Conservation (phyloP, 192 early-diverging fungal species). For the Coemansia sp. region DNA sequence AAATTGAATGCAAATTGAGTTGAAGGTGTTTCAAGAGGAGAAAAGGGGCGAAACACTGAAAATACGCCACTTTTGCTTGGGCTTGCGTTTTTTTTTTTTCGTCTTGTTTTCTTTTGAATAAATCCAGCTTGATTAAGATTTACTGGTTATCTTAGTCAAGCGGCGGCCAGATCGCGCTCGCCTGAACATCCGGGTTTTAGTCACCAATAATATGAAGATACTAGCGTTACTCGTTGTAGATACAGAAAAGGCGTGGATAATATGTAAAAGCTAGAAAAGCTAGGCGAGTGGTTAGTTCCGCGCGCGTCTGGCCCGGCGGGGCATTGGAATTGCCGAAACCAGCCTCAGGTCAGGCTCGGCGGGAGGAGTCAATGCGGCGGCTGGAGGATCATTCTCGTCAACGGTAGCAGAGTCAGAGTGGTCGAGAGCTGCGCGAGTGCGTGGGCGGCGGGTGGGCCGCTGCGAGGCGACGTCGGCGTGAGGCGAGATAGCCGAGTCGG, state of each 20-base stretch:
- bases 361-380: not conserved
- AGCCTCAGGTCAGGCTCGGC: not conserved
- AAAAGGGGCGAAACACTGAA: not conserved
- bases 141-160: too few relatives aligned
- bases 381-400: not conserved
- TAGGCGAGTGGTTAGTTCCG: slow-evolving; percentile 32
- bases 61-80: too few relatives aligned
- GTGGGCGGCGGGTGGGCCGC: slow-evolving; percentile 18
- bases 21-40: not conserved
- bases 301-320: slow-evolving; percentile 25
- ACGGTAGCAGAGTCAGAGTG: not conserved
- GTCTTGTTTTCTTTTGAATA: too few relatives aligned
- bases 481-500: slow-evolving; percentile 19
- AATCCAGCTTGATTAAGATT: too few relatives aligned
- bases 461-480: not conserved
- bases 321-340: slow-evolving; percentile 18
- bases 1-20: not conserved
- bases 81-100: too few relatives aligned
- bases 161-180: too few relatives aligned
- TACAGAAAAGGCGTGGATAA: not conserved
- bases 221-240: not conserved
- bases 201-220: too few relatives aligned
- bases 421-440: slow-evolving; percentile 6
- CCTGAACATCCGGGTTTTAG: too few relatives aligned
- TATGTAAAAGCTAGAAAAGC: not conserved